Evolutionary conservation across 768 basidiomycete species (phyloP).

Genomic region (Mycena pura): DNA sequence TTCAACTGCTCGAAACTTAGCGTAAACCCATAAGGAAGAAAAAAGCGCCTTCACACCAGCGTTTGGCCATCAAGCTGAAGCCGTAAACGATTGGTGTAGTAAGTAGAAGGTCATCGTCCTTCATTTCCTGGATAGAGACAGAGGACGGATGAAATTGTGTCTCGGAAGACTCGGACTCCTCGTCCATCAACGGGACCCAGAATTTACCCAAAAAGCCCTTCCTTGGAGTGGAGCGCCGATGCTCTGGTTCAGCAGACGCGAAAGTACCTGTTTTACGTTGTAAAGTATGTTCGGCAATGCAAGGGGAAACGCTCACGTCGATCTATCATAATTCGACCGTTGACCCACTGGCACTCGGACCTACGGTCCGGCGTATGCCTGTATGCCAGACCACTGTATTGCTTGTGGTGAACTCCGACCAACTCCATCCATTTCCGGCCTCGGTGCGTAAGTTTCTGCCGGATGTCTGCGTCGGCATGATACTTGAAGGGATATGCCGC

Average conservation of each 20-base stretch:
- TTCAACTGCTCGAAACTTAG: background rate
- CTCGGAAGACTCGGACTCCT: no score
- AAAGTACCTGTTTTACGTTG: background rate
- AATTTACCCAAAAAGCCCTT: no score
- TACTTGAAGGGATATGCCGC: background rate
- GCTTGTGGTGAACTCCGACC: background rate
- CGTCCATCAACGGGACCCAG: no score
- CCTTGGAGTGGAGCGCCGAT: background rate
- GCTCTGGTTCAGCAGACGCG: background rate
- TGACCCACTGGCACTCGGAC: background rate
- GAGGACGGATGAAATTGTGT: no score
- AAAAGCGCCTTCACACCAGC: background rate
- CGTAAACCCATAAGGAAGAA: background rate
- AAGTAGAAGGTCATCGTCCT: background rate
- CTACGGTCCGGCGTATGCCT: no score
- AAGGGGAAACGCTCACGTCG: background rate
- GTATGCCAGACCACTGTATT: background rate
- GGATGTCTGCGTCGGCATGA: background rate
- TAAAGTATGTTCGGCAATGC: background rate
- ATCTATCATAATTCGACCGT: constrained; percentile 5
- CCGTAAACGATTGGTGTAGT: background rate
- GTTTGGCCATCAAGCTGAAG: background rate
- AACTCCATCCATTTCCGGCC: background rate
- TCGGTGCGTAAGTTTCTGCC: background rate
- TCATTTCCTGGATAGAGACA: no score